Evolutionary conservation across 768 basidiomycete genomes (phyloP), one percentile per base, ranked within the genome.

Genomic region (Cantharellus cinnabarinus): DNA sequence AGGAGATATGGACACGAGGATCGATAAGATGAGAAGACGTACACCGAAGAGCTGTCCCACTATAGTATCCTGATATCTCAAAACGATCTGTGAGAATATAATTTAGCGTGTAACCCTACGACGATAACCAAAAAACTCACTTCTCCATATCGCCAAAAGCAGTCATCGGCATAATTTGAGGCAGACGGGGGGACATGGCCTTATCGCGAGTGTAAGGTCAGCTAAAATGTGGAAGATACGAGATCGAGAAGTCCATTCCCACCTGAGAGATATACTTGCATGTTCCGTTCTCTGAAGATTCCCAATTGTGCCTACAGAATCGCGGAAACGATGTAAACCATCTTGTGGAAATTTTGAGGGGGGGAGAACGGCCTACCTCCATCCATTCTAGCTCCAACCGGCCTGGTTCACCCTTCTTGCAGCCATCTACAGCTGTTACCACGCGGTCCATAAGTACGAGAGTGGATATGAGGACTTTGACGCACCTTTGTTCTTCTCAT

Each of bases 321-420:
- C 57, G 15, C 10, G 10, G 10, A 48, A 48, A 48, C 20, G 20
- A 29, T 29, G 20, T 29, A 29, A 29, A 29, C 20, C 20, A 29
- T 29, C 20, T 29, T 29, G 20, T 29, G 20, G 20, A 29, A 29
- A 29, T 29, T 48, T 48, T 48, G 44, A 10, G 44, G 29, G 44
- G 29, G 10, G 44, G 29, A 48, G 10, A 10, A 48, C 29, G 52
- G 38, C 7, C 40, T 2, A 60, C 59, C 61, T 88, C 87, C 7
- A 95, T 74, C 90, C 90, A 95, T 68, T 89, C 85, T 64, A 93
- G 75, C 66, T 95, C 75, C 35, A 89, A 73, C 63, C 88, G 88
- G 53, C 90, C 90, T n/a, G 90, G 85, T 68, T 94, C 89, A 2
- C 66, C 62, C 3, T 60, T 42, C 39, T 71, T 71, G 66, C 89